These are phyloP conservation scores for Cornus controversa DNA, from an alignment of 148 eudicot genomes.

Conservation along the genomic window DNA sequence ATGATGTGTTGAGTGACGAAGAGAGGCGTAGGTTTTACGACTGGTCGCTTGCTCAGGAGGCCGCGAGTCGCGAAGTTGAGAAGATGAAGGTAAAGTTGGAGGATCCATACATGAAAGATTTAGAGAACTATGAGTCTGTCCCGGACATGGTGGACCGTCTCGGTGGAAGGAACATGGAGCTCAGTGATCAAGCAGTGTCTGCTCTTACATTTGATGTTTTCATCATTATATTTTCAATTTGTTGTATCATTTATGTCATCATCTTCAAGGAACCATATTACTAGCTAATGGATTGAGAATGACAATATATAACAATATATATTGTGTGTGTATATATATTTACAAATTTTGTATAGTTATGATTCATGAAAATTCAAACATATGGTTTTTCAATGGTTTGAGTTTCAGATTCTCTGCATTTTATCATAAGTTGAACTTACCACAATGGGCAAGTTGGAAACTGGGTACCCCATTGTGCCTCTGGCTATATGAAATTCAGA, in stretches of 20 bases:
- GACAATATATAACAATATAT: no score
- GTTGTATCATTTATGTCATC: conserved; percentile 59
- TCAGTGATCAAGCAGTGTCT: conserved; percentile 76
- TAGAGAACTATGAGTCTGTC: conserved; percentile 45
- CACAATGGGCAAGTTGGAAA: no score
- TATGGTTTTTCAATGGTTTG: no score
- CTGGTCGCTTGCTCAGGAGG: conserved; percentile 82
- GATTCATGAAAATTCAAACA: no score
- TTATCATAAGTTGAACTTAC: no score
- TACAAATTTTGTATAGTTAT: no score
- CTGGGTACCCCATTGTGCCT: no score
- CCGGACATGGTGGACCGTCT: conserved; percentile 81
- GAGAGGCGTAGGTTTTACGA: conserved; percentile 72
- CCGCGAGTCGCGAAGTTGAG: conserved; percentile 67
- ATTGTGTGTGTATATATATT: no score
- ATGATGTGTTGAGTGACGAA: conserved; percentile 53
- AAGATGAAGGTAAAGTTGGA: conserved; percentile 71
- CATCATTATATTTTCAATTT: conserved; percentile 46
- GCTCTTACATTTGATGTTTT: conserved; percentile 76
- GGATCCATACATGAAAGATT: conserved; percentile 61
- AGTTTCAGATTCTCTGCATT: no score
- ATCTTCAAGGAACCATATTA: conserved; percentile 65
- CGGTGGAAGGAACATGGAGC: conserved; percentile 66
- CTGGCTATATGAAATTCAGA: no score
- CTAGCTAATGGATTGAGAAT: background rate